Percentiles rank a stretch among this genome's conserved stretches.
Conservation (phyloP, 306 rosid species). For the Alnus rubra region DNA sequence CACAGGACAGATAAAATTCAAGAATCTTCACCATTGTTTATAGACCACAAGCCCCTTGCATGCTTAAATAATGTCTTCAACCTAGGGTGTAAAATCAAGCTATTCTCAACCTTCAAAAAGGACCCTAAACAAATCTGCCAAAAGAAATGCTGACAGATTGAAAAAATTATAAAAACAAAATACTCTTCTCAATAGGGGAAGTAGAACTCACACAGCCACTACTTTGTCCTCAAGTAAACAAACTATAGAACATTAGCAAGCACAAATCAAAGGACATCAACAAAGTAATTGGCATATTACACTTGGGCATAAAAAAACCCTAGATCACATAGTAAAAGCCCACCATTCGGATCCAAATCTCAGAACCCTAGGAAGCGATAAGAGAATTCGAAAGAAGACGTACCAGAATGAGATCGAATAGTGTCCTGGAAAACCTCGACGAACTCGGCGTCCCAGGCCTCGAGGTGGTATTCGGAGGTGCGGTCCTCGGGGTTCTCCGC, state of each 20-base stretch:
- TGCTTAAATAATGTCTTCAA: neutral
- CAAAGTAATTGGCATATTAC: neutral
- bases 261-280: neutral
- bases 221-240: neutral
- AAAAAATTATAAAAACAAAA: neutral
- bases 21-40: neutral
- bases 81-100: neutral
- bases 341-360: no score
- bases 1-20: neutral
- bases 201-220: neutral
- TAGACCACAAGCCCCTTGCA: neutral
- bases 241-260: neutral
- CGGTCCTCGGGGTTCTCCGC: slow-evolving; percentile 43
- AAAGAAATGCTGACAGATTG: neutral
- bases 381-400: neutral
- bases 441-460: slow-evolving; percentile 66
- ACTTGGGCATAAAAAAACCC: no score
- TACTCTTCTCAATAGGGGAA: neutral
- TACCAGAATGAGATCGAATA: slow-evolving; percentile 77
- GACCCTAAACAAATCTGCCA: neutral
- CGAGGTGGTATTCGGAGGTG: slow-evolving; percentile 53
- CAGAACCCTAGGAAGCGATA: no score
- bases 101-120: neutral
- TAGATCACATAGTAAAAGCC: no score
- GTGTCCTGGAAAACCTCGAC: slow-evolving; percentile 77